Evolutionary conservation across 805 yeast genomes (phyloP).

Genomic region (Pichia sporocuriosa): DNA sequence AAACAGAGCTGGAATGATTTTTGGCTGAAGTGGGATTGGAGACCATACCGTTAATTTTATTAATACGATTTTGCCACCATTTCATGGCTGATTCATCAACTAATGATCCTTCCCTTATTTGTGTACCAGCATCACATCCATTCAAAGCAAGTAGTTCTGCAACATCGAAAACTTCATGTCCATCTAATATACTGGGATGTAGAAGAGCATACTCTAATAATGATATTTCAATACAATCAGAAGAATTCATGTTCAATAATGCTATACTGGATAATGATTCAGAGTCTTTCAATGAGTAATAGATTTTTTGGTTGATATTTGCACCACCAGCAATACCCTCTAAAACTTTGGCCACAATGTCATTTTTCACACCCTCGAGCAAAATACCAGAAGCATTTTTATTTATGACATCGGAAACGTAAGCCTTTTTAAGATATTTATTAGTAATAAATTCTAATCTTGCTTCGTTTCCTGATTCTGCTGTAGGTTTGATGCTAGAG

Average conservation of each 20-base stretch:
- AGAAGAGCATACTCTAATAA: constrained; percentile 46
- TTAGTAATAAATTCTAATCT: constrained; percentile 54
- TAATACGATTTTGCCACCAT: constrained; percentile 47
- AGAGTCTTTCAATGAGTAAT: constrained; percentile 11
- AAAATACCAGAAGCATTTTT: constrained; percentile 26
- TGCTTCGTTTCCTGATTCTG: constrained; percentile 35
- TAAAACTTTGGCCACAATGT: constrained; percentile 40
- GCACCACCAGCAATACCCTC: constrained; percentile 42
- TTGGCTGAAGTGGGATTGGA: too few species aligned
- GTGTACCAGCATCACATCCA: constrained; percentile 43
- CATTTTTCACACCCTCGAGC: constrained; percentile 46
- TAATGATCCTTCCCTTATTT: constrained; percentile 12
- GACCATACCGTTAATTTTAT: constrained; percentile 26
- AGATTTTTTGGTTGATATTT: constrained; percentile 37
- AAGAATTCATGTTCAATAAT: constrained; percentile 1
- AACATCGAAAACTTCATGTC: constrained; percentile 34
- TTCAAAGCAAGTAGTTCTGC: constrained; percentile 54
- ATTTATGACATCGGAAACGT: constrained; percentile 22
- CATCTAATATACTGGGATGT: constrained; percentile 26
- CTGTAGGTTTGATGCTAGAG: constrained; percentile 23
- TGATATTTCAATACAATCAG: constrained; percentile 22
- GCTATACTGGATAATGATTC: background rate
- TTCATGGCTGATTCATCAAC: constrained; percentile 34
- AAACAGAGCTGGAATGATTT: too few species aligned
- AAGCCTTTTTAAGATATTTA: constrained; percentile 57